Percentiles rank a stretch among this genome's conserved stretches.
Conservation (phyloP, 192 early-diverging fungal species). For the Coemansia sp. region DNA sequence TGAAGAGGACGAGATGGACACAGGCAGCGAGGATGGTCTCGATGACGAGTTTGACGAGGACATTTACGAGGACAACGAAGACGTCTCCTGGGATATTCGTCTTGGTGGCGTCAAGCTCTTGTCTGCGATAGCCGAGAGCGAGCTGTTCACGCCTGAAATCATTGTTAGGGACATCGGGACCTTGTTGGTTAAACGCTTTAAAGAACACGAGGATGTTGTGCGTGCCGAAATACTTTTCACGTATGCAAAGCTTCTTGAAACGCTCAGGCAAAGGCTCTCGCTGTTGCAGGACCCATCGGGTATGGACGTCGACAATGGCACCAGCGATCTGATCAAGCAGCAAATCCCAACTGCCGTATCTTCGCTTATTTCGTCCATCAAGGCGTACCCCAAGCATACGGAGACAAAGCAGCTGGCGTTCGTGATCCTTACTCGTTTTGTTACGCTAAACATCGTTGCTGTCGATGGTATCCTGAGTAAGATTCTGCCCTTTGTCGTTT, state of each 20-base stretch:
- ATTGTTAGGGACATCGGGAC: conserved; percentile 26
- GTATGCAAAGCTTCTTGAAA: conserved; percentile 26
- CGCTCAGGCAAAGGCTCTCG: conserved; percentile 5
- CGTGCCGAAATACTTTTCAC: conserved; percentile 38
- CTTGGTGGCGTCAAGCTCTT: conserved; percentile 47
- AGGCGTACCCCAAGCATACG: conserved; percentile 29
- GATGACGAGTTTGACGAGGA: conserved; percentile 50
- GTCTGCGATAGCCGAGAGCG: conserved; percentile 30
- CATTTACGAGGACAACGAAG: conserved; percentile 48
- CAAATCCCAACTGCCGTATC: conserved; percentile 31
- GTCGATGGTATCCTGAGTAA: conserved; percentile 24
- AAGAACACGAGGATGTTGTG: conserved; percentile 48
- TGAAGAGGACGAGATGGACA: conserved; percentile 23
- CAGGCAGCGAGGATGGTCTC: conserved; percentile 29
- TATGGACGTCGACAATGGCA: conserved; percentile 28
- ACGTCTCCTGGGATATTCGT: conserved; percentile 45
- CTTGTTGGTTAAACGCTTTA: conserved; percentile 27
- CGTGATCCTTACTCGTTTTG: conserved; percentile 28
- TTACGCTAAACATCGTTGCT: conserved; percentile 4
- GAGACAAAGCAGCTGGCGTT: conserved; percentile 53
- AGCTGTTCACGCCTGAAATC: conserved; percentile 11
- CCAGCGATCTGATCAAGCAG: conserved; percentile 12
- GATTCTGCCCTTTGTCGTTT: conserved; percentile 20
- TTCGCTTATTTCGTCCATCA: conserved; percentile 28
- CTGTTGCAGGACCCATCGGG: background rate